Base-by-base conservation (phyloP, 345 rosid species). In the Eutrema japonicum region DNA sequence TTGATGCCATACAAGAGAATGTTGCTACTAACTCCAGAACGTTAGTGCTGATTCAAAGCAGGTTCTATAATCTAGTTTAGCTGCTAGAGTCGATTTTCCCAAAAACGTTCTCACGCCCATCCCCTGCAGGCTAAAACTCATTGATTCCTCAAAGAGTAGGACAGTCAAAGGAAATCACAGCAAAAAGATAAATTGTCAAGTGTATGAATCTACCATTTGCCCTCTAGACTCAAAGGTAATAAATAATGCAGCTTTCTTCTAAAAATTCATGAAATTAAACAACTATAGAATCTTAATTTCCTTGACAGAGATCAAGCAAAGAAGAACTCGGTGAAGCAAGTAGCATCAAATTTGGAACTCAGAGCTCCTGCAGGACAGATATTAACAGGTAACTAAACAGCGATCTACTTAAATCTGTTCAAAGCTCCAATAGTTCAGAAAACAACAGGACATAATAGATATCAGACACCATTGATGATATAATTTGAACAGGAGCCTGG, bases 221-320 rank as follows among this genome's bases (percentile, higher is more conserved):
- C 38, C 56, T 64, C 48, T 57, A 22, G 18, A 48, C 12, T n/a
- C 68, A 11, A 43, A 56, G 72, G 76, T 70, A 32, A 32, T 32
- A 5, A 40, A 63, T 22, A 8, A 48, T 14, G 26, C 61, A 59
- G 22, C 4, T 35, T 74, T 41, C 12, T 37, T 43, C 14, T 1
- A 18, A 30, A 56, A 16, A 4, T 2, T 14, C 13, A 40, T 50
- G 47, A 30, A 40, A 41, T 33, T 30, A 26, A 67, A 38, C 54
- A 66, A 42, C 22, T 50, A 16, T 48, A 58, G 30, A 36, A 29
- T 46, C 62, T 5, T 58, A 14, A 7, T n/a, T 33, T 47, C 14
- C 8, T 55, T 70, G 59, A 70, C 53, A 76, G 79, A 70, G 11
- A 71, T 56, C 80, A 22, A 64, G 55, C 56, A 32, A 10, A 33